These are phyloP conservation scores for Geotrichum bryndzae DNA, from an alignment of 1,139 yeast genomes.

Conservation along the genomic window DNA sequence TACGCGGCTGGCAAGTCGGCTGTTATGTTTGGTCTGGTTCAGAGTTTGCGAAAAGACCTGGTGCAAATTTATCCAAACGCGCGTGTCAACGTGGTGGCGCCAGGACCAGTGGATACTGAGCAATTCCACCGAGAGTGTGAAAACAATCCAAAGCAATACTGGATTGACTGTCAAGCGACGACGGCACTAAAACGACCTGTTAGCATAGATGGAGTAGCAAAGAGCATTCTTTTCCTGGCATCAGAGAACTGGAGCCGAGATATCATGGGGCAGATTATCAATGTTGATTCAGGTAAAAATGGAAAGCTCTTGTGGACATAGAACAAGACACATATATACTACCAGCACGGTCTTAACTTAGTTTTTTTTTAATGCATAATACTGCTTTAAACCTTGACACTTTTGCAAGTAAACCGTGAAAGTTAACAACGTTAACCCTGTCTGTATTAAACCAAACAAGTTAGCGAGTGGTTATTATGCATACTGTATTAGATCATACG, in stretches of 20 bases:
- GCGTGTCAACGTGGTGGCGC: constrained; percentile 18
- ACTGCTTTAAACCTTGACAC: not conserved
- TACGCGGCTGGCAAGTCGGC: constrained; percentile 18
- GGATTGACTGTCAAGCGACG: constrained; percentile 17
- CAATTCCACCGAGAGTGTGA: constrained; percentile 15
- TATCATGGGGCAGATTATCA: constrained; percentile 17
- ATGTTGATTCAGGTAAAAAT: constrained; percentile 17
- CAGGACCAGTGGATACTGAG: constrained; percentile 18
- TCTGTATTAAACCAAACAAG: not conserved
- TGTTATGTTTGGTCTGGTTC: constrained; percentile 16
- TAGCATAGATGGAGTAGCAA: constrained; percentile 14
- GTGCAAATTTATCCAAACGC: constrained; percentile 15
- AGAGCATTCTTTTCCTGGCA: constrained; percentile 16
- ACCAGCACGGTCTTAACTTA: not conserved
- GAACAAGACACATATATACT: not conserved
- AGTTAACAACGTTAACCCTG: not conserved
- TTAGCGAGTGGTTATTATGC: not conserved
- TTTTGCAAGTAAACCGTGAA: not conserved
- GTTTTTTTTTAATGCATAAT: not conserved
- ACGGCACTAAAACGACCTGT: constrained; percentile 17
- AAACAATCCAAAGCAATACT: constrained; percentile 14
- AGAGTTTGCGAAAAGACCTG: constrained; percentile 14
- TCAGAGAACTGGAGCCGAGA: constrained; percentile 19
- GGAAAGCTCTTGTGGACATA: constrained; percentile 17
- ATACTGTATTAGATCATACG: not conserved